phyloP scores from a whole-genome alignment of 148 eudicot genomes.

The Nyssa sinensis region DNA sequence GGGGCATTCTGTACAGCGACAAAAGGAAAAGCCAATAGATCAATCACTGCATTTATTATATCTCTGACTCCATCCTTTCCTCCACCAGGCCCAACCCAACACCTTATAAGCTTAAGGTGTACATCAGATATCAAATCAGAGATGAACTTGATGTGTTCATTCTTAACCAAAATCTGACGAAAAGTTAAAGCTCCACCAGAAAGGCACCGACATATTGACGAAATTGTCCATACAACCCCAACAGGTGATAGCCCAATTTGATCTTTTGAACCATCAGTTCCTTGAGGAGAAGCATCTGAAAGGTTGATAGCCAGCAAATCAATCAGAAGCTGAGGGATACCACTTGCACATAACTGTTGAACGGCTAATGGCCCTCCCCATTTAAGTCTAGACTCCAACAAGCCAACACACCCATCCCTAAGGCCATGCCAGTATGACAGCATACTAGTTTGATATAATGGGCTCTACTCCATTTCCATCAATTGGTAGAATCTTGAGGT shows the following conservation, averaged over 20 bases:
- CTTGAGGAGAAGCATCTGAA: conserved; percentile 38
- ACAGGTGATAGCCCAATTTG: conserved; percentile 72
- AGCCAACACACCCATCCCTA: conserved; percentile 88
- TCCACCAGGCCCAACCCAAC: conserved; percentile 88
- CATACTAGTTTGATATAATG: conserved; percentile 31
- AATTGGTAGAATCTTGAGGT: conserved; percentile 45
- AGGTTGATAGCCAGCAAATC: conserved; percentile 52
- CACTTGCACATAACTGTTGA: conserved; percentile 91
- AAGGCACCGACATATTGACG: conserved; percentile 83
- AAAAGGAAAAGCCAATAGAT: conserved; percentile 93
- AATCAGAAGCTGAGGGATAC: conserved; percentile 83
- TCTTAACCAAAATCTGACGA: conserved; percentile 69
- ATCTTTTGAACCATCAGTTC: conserved; percentile 33
- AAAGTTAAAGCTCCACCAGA: conserved; percentile 78
- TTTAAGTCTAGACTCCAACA: conserved; percentile 75
- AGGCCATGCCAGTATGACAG: conserved; percentile 93
- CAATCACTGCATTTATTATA: conserved; percentile 70
- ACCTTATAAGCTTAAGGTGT: conserved; percentile 66
- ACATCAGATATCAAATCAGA: conserved; percentile 67
- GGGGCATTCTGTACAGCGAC: conserved; percentile 83
- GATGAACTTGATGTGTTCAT: conserved; percentile 63
- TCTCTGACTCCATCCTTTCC: conserved; percentile 74
- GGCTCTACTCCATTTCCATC: conserved; percentile 39
- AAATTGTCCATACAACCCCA: conserved; percentile 89
- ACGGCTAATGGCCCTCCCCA: conserved; percentile 92